phyloP scores from a whole-genome alignment of 192 early-diverging fungal genomes.

The Podila epigama region DNA sequence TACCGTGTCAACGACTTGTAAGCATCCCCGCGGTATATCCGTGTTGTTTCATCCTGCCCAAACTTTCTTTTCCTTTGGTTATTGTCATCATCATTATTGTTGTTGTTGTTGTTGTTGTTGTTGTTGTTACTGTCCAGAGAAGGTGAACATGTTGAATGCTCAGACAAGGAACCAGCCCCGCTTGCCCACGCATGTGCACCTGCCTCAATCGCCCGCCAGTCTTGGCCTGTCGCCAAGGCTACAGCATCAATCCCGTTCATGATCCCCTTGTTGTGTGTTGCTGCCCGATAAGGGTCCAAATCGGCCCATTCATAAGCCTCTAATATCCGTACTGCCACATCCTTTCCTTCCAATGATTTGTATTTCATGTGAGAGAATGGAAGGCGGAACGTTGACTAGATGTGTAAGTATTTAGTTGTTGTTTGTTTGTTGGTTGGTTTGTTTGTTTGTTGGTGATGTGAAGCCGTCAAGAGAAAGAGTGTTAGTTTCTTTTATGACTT shows the following conservation, averaged over 20 bases:
- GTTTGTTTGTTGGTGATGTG: too few species aligned
- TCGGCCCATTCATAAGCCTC: constrained; percentile 77
- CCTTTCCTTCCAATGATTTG: constrained; percentile 67
- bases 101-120: neutral
- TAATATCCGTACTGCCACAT: constrained; percentile 68
- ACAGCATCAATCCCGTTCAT: constrained; percentile 87
- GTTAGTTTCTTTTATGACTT: too few species aligned
- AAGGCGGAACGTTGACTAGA: constrained; percentile 62
- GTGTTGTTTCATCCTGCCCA: neutral
- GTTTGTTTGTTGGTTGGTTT: too few species aligned
- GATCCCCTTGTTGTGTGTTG: constrained; percentile 83
- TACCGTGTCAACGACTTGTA: constrained; percentile 77
- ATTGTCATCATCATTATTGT: too few species aligned
- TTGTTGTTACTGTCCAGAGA: neutral
- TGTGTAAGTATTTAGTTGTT: neutral
- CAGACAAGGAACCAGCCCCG: constrained; percentile 37
- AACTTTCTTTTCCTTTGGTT: constrained; percentile 29
- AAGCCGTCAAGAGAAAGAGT: too few species aligned
- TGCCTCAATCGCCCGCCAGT: constrained; percentile 82
- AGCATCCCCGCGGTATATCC: constrained; percentile 33
- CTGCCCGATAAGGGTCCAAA: constrained; percentile 73
- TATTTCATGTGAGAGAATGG: constrained; percentile 68
- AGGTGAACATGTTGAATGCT: constrained; percentile 3
- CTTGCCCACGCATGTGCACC: constrained; percentile 73
- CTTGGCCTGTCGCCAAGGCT: constrained; percentile 77